Base-by-base conservation (phyloP, 768 basidiomycete species). In the Mycena crocata region DNA sequence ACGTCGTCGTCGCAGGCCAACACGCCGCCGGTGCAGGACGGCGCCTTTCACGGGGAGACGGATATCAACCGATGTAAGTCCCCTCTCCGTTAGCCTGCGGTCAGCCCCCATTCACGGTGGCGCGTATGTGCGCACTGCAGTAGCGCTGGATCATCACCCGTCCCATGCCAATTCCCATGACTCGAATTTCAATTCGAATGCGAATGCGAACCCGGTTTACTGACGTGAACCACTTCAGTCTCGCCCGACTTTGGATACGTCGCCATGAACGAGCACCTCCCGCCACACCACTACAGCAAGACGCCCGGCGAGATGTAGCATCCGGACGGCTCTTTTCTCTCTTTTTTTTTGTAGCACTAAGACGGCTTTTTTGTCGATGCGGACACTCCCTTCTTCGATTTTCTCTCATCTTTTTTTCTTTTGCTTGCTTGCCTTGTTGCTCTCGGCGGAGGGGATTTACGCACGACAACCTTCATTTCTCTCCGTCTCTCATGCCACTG, bases 181-280 rank as follows among this genome's bases (percentile, higher is more conserved):
- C n/a, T n/a, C n/a, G n/a, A n/a, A n/a, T n/a, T n/a, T n/a, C n/a
- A n/a, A n/a, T n/a, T n/a, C n/a, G n/a, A n/a, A n/a, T n/a, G n/a
- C n/a, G n/a, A n/a, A n/a, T n/a, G n/a, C n/a, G n/a, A n/a, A n/a
- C 67, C 70, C 74, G 73, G 68, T 79, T 82, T 83, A 84, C 83
- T 85, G 81, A 86, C 81, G 75, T 79, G 69, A 73, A 72, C 70
- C 68, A 34, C 31, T 75, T 66, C 80, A 90, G 92, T 90, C 86
- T 91, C 92, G 74, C 92, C 92, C 79, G 92, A 93, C 85, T 93
- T 92, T 83, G 93, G 90, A 66, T 93, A 88, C 81, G 91, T 93
- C 74, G 84, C 86, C 73, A 90, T 93, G 90, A 92, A 89, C 78
- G 92, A 92, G 76, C 90, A 93, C 74, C 78, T 92, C 62, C 85